Conservation (phyloP, 495 filamentous ascomycete genomes). For the Aspergillus bridgeri region DNA sequence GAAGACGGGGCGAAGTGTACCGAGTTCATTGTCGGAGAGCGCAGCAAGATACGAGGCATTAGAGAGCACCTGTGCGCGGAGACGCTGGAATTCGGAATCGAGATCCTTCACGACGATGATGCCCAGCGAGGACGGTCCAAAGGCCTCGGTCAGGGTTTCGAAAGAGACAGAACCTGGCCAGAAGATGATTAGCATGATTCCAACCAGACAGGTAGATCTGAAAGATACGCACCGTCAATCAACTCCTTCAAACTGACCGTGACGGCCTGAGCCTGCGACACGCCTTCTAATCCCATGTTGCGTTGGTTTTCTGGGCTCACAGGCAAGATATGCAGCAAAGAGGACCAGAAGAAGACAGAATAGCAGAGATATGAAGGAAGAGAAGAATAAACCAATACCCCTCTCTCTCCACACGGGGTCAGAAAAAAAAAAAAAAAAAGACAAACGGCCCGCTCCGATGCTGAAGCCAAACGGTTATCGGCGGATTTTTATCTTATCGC, state of each 20-base stretch:
- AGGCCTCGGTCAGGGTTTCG: constrained; percentile 73
- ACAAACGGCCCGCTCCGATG: neutral
- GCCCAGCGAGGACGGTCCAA: constrained; percentile 86
- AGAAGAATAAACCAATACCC: neutral
- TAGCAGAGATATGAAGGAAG: neutral
- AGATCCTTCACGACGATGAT: constrained; percentile 90
- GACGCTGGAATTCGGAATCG: constrained; percentile 59
- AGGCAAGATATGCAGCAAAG: neutral
- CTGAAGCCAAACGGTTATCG: neutral
- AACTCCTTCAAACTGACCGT: constrained; percentile 55
- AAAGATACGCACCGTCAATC: constrained; percentile 25
- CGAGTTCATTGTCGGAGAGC: constrained; percentile 66
- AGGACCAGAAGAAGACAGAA: too few relatives aligned
- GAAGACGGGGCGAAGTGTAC: constrained; percentile 39
- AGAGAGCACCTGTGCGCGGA: constrained; percentile 73
- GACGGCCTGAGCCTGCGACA: constrained; percentile 43
- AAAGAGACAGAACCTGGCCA: constrained; percentile 65
- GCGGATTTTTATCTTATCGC: neutral
- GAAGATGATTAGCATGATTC: neutral
- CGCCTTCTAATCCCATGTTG: constrained; percentile 19
- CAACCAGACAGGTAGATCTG: neutral
- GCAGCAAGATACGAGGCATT: constrained; percentile 89
- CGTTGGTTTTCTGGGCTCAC: neutral
- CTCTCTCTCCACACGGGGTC: neutral
- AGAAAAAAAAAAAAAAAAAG: neutral